These are phyloP conservation scores for Kodamaea kakaduensis DNA, from an alignment of 805 yeast species.

Conservation along the genomic window DNA sequence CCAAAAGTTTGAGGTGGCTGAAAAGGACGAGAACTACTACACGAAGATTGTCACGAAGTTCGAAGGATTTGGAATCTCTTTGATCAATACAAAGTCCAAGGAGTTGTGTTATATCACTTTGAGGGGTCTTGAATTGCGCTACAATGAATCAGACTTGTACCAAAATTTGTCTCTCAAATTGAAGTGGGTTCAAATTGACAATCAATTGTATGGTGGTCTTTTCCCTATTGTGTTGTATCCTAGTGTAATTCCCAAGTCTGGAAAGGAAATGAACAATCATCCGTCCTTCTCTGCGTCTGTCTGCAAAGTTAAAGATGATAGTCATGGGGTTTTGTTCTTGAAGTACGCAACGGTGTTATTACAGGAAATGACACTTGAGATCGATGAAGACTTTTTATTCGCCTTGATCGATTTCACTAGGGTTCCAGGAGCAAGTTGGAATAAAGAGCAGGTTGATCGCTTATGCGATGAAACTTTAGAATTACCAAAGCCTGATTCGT, in stretches of 20 bases:
- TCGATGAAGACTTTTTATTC: slow-evolving; percentile 89
- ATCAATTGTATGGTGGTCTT: slow-evolving; percentile 81
- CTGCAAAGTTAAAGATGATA: slow-evolving; percentile 79
- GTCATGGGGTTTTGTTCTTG: slow-evolving; percentile 85
- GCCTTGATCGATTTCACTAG: slow-evolving; percentile 77
- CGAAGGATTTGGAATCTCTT: slow-evolving; percentile 84
- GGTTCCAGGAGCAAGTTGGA: slow-evolving; percentile 81
- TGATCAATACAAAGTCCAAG: slow-evolving; percentile 64
- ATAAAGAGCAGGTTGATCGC: slow-evolving; percentile 37
- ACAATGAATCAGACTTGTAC: slow-evolving; percentile 78
- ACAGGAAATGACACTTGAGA: slow-evolving; percentile 88
- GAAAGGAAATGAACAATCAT: slow-evolving; percentile 78
- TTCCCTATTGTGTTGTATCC: slow-evolving; percentile 90
- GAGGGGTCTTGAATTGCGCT: slow-evolving; percentile 75
- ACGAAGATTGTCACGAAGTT: slow-evolving; percentile 58
- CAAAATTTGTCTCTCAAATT: slow-evolving; percentile 76
- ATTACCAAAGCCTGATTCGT: slow-evolving; percentile 65
- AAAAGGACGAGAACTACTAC: slow-evolving; percentile 50
- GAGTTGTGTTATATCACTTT: slow-evolving; percentile 83
- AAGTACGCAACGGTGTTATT: slow-evolving; percentile 86
- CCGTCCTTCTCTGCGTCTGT: slow-evolving; percentile 87
- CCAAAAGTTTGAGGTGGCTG: slow-evolving; percentile 50
- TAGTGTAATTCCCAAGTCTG: slow-evolving; percentile 78
- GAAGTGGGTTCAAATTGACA: slow-evolving; percentile 94
- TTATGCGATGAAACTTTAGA: slow-evolving; percentile 61